Conservation (phyloP, 352 stramenopile genomes). For the Peronospora destructor region DNA sequence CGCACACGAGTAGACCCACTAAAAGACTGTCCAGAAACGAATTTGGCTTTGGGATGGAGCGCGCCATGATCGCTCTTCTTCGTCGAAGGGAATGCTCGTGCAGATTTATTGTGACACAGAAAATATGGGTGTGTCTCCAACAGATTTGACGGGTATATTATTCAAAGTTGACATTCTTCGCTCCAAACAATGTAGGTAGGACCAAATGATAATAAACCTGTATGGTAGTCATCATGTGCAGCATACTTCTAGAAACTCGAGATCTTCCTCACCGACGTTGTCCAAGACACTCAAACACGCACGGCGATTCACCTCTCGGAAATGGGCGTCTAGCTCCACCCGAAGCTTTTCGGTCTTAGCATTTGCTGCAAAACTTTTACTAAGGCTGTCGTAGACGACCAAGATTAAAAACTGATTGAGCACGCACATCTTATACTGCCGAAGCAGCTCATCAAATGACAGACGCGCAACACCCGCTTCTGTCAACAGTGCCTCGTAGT, state of each 20-base stretch:
- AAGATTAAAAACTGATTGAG: conserved; percentile 83
- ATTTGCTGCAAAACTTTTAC: conserved; percentile 69
- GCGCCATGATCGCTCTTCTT: conserved; percentile 34
- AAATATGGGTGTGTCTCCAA: no score
- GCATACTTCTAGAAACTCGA: conserved; percentile 16
- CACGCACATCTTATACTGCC: conserved; percentile 54
- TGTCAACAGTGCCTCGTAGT: conserved; percentile 27
- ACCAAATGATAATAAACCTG: conserved; percentile 10
- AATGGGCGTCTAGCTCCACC: conserved; percentile 52
- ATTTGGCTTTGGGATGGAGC: conserved; percentile 61
- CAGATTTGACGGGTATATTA: neutral
- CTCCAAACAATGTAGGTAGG: no score
- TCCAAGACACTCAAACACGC: conserved; percentile 59
- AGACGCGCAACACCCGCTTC: conserved; percentile 20
- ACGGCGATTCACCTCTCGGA: conserved; percentile 61
- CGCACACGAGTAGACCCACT: conserved; percentile 45
- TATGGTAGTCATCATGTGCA: conserved; percentile 3
- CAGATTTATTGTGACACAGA: no score
- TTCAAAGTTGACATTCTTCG: no score
- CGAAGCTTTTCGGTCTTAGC: conserved; percentile 61
- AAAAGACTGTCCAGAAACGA: conserved; percentile 59
- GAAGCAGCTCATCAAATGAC: conserved; percentile 37
- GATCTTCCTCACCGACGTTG: conserved; percentile 34
- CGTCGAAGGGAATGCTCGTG: neutral
- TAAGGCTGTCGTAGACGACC: conserved; percentile 71